Evolutionary conservation across 768 basidiomycete species (phyloP).

Genomic region (Clavaria fumosa): DNA sequence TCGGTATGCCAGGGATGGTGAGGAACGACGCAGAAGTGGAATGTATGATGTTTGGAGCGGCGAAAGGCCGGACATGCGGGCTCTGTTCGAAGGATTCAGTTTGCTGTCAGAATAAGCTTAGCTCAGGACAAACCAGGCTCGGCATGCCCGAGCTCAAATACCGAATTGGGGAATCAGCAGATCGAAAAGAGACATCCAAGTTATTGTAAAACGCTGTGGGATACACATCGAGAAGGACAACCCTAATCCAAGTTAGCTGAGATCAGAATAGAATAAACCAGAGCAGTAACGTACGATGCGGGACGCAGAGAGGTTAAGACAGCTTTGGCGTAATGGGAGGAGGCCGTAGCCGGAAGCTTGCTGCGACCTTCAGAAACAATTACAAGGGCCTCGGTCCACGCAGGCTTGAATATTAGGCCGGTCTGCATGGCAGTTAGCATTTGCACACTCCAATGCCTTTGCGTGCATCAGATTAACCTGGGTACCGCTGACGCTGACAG

Average conservation of each 20-base stretch:
- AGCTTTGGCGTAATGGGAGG: slow-evolving; percentile 30
- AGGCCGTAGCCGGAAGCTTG: slow-evolving; percentile 33
- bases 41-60: slow-evolving; percentile 42
- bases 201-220: slow-evolving; percentile 32
- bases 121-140: slow-evolving; percentile 5
- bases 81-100: slow-evolving; percentile 15
- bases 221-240: slow-evolving; percentile 39
- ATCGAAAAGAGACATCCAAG: slow-evolving; percentile 22
- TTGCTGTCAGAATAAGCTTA: background rate
- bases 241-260: slow-evolving; percentile 16
- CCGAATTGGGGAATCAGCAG: slow-evolving; percentile 34
- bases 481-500: slow-evolving; percentile 27
- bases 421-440: slow-evolving; percentile 20
- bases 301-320: slow-evolving; percentile 32
- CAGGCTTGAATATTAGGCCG: slow-evolving; percentile 33
- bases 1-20: slow-evolving; percentile 17
- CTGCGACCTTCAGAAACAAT: slow-evolving; percentile 38
- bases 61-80: slow-evolving; percentile 23
- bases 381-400: slow-evolving; percentile 31
- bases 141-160: slow-evolving; percentile 26
- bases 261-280: background rate
- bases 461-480: slow-evolving; percentile 22
- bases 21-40: slow-evolving; percentile 40
- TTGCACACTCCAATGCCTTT: background rate
- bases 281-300: slow-evolving; percentile 21